phyloP scores from a whole-genome alignment of 495 filamentous ascomycete species.

The Aspergillus saccharolyticus region DNA sequence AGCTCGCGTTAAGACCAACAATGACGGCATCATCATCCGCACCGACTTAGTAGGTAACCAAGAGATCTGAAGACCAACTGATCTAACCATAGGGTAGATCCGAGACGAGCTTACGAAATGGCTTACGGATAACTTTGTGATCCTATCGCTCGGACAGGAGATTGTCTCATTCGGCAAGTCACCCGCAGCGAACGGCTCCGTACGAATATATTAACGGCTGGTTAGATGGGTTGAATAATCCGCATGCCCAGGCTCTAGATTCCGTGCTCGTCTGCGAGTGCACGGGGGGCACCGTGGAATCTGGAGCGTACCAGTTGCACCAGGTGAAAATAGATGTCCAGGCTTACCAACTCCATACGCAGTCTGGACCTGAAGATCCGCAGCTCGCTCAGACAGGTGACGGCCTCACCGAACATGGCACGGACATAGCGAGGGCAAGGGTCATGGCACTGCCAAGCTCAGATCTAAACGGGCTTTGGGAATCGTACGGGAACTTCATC shows the following conservation, averaged over 20 bases:
- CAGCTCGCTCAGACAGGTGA: slow-evolving; percentile 11
- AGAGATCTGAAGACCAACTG: not conserved
- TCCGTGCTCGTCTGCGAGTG: slow-evolving; percentile 21
- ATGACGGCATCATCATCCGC: slow-evolving; percentile 15
- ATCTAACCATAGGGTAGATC: slow-evolving; percentile 12
- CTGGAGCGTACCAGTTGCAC: slow-evolving; percentile 16
- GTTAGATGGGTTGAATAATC: slow-evolving; percentile 14
- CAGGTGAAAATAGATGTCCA: slow-evolving; percentile 20
- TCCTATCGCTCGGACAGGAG: slow-evolving; percentile 16
- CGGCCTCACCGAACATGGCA: slow-evolving; percentile 5
- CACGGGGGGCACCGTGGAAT: slow-evolving; percentile 11
- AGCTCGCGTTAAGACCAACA: slow-evolving; percentile 16
- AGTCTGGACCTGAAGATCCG: slow-evolving; percentile 11
- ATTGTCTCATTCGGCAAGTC: slow-evolving; percentile 18
- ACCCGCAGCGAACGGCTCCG: not conserved
- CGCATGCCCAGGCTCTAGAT: slow-evolving; percentile 14
- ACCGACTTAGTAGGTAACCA: slow-evolving; percentile 16
- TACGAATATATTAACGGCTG: not conserved
- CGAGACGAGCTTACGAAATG: slow-evolving; percentile 19
- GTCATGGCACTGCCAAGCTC: slow-evolving; percentile 36
- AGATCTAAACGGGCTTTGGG: slow-evolving; percentile 45
- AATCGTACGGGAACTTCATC: slow-evolving; percentile 29
- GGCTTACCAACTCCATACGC: slow-evolving; percentile 17
- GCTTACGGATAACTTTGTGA: slow-evolving; percentile 19
- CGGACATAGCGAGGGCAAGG: slow-evolving; percentile 20